Conservation (phyloP, 805 yeast genomes). For the Isabelozyma heimii region DNA sequence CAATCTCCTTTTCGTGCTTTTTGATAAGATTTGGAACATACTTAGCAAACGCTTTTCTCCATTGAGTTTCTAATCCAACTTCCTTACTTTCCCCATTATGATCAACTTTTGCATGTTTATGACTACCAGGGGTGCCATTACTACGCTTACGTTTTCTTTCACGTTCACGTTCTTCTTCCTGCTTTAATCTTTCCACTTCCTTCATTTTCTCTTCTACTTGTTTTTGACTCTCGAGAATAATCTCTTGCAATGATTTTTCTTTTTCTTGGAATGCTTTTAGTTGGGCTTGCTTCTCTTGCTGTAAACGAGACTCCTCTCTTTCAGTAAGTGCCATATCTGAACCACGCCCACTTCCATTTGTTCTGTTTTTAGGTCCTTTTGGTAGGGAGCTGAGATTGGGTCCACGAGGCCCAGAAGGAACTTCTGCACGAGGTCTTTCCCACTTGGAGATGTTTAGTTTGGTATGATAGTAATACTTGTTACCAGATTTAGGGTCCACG, state of each 20-base stretch:
- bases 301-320: slow-evolving; percentile 33
- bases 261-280: slow-evolving; percentile 31
- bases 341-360: slow-evolving; percentile 1
- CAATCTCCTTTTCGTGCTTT: slow-evolving; percentile 62
- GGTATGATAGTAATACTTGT: slow-evolving; percentile 54
- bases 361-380: slow-evolving; percentile 20
- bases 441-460: slow-evolving; percentile 49
- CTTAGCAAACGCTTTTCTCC: slow-evolving; percentile 60
- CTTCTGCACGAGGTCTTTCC: slow-evolving; percentile 51
- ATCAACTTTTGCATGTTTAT: neutral
- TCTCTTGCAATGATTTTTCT: slow-evolving; percentile 33
- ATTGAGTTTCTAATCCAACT: slow-evolving; percentile 21
- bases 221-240: slow-evolving; percentile 31
- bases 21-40: slow-evolving; percentile 78
- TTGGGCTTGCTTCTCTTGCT: slow-evolving; percentile 29
- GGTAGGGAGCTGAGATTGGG: slow-evolving; percentile 4
- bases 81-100: neutral
- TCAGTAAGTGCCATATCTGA: neutral
- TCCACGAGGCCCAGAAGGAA: slow-evolving; percentile 29
- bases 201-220: slow-evolving; percentile 28
- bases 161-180: slow-evolving; percentile 19
- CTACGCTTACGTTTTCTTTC: slow-evolving; percentile 8
- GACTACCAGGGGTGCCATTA: slow-evolving; percentile 1
- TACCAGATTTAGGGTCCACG: slow-evolving; percentile 41
- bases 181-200: slow-evolving; percentile 19